phyloP scores from a whole-genome alignment of 768 basidiomycete species.

The Nidularia pulvinata region DNA sequence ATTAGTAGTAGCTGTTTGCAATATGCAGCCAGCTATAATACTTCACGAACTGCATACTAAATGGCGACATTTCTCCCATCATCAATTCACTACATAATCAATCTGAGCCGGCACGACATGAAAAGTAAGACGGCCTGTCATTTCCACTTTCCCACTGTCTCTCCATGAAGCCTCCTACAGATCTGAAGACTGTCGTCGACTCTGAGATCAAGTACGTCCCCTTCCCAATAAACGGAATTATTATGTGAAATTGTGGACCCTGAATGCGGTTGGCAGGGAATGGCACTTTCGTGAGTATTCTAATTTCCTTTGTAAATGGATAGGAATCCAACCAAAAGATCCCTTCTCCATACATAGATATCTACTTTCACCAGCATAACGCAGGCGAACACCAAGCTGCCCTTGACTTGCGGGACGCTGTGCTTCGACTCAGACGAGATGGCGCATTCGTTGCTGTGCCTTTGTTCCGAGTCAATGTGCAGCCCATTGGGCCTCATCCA shows the following conservation, averaged over 20 bases:
- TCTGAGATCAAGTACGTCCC: conserved; percentile 60
- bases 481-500: conserved; percentile 75
- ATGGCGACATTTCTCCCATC: too few species aligned
- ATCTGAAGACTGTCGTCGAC: conserved; percentile 56
- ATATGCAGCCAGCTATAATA: too few species aligned
- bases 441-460: conserved; percentile 84
- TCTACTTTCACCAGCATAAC: conserved; percentile 78
- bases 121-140: too few species aligned
- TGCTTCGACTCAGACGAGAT: conserved; percentile 67
- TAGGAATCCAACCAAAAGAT: neutral
- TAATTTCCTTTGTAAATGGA: neutral
- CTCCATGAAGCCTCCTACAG: conserved; percentile 24
- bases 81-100: too few species aligned
- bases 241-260: too few species aligned
- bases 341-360: conserved; percentile 44
- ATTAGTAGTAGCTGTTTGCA: too few species aligned
- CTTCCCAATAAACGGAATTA: neutral
- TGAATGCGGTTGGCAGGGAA: conserved; percentile 44
- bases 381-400: conserved; percentile 61
- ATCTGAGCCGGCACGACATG: too few species aligned
- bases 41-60: too few species aligned
- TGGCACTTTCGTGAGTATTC: conserved; percentile 73
- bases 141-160: neutral
- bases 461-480: conserved; percentile 66
- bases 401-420: conserved; percentile 67